Evolutionary conservation across 352 stramenopile species (phyloP), one percentile per base, ranked within the genome.

Genomic region (Phytophthora europaea): DNA sequence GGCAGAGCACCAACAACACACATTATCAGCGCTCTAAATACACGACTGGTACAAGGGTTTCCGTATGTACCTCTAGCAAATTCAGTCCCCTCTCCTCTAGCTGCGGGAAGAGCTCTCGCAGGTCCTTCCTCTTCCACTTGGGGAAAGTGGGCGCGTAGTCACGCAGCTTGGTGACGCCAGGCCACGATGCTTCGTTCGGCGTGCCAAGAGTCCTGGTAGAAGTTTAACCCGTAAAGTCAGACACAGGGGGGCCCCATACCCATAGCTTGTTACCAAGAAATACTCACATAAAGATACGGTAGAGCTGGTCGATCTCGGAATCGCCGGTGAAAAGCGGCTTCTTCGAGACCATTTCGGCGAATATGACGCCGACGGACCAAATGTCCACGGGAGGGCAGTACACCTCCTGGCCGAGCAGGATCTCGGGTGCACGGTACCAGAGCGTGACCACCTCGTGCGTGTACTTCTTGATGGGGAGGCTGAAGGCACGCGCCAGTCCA

Each of bases 381-480:
- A 95, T 93, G 62, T 97, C 90, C n/a, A 97, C 88, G 7, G 90
- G 86, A 15, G 90, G 87, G 8, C 86, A 93, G 82, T 97, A 97
- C n/a, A 93, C 67, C 53, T 94, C 85, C 47, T 99, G 82, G 8
- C 98, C 98, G 0, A 99, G 87, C 40, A 99, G 77, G 69, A 99
- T 99, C 85, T 99, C 98, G 0, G 98, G 98, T 23, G 98, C 94
- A 13, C 98, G 94, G 80, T 99, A 99, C 98, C 98, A 99, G 9
- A 99, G 88, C 50, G 98, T 99, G 7, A 99, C 98, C 36, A 99
- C 89, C 75, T 99, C 98, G 72, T 99, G 98, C 22, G 98, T 99
- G 71, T 99, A 96, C 51, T 98, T 98, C 33, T 98, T 96, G 51
- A 99, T 98, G 1, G 98, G 98, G 40, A 98, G 91, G 76, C 96